Evolutionary conservation across 1,284 basidiomycete species (phyloP).

Genomic region (Austroboletus olivaceoglutinosus): DNA sequence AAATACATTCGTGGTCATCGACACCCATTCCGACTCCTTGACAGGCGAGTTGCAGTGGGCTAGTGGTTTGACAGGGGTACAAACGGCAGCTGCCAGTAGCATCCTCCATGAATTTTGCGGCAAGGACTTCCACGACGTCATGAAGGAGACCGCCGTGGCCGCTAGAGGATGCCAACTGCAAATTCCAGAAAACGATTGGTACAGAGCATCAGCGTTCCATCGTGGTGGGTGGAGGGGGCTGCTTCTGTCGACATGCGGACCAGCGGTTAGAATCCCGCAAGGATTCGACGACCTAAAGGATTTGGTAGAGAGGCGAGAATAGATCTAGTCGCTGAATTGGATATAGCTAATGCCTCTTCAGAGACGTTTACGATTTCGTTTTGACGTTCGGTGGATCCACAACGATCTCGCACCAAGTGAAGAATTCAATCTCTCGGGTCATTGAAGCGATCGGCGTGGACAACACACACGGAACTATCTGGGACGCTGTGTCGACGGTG

Average conservation of each 20-base stretch:
- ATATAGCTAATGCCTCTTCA: not conserved
- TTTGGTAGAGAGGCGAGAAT: not conserved
- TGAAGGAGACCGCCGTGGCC: not conserved
- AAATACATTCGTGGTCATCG: not conserved
- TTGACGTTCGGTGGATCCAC: not conserved
- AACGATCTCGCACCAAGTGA: not conserved
- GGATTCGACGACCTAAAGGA: not conserved
- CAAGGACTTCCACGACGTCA: not conserved
- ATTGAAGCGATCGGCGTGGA: constrained; percentile 1
- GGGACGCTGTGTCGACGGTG: not conserved
- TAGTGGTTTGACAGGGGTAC: fast-evolving
- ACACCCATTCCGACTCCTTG: not conserved
- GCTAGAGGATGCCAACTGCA: not conserved
- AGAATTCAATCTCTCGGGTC: not conserved
- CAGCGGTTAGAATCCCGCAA: not conserved
- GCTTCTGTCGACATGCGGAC: not conserved
- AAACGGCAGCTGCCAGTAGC: not conserved
- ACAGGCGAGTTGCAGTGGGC: not conserved
- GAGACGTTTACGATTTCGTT: not conserved
- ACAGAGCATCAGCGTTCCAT: not conserved
- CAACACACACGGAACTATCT: not conserved
- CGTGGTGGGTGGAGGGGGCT: not conserved
- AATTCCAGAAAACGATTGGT: not conserved
- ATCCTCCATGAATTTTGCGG: not conserved
- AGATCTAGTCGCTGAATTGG: no score